A percentile compares a stretch with the other conserved stretches of the same genome.
phyloP scores from a whole-genome alignment of 495 filamentous ascomycete species.

The Penicillium manginii region DNA sequence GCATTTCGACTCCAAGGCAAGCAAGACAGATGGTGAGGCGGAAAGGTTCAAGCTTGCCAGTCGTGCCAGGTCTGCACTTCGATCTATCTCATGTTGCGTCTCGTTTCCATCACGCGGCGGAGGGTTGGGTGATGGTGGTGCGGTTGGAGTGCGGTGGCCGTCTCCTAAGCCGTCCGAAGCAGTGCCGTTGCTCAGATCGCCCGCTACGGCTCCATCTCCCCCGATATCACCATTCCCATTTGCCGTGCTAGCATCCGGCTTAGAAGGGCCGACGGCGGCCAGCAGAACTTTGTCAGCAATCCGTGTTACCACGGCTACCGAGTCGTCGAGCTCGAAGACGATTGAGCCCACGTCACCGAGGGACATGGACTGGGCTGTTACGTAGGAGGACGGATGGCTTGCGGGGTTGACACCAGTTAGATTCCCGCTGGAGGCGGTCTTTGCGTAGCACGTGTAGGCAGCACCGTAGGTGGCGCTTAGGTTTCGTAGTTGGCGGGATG shows the following conservation, averaged over 20 bases:
- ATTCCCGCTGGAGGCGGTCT: constrained; percentile 50
- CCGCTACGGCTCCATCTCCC: background rate
- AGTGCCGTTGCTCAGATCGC: constrained; percentile 16
- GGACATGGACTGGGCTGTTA: constrained; percentile 51
- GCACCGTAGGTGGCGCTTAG: constrained; percentile 53
- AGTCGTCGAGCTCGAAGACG: constrained; percentile 52
- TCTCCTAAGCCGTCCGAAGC: constrained; percentile 24
- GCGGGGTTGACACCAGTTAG: constrained; percentile 53
- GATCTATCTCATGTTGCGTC: constrained; percentile 48
- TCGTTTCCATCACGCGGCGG: constrained; percentile 31
- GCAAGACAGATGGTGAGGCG: constrained; percentile 43
- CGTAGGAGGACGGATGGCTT: constrained; percentile 51
- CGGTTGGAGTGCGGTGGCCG: constrained; percentile 11
- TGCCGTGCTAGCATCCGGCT: constrained; percentile 22
- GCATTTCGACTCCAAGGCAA: constrained; percentile 52
- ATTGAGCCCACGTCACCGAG: constrained; percentile 56
- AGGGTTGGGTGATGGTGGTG: constrained; percentile 16
- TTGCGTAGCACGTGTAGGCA: constrained; percentile 53
- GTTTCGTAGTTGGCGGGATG: constrained; percentile 48
- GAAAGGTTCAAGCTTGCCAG: constrained; percentile 48
- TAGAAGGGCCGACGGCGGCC: constrained; percentile 48
- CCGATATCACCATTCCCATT: constrained; percentile 16
- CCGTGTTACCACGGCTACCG: constrained; percentile 49
- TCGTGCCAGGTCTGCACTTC: constrained; percentile 44
- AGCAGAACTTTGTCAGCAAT: constrained; percentile 52